These are phyloP conservation scores for Nemania serpens DNA, from an alignment of 2,329 filamentous ascomycete species.

Conservation along the genomic window DNA sequence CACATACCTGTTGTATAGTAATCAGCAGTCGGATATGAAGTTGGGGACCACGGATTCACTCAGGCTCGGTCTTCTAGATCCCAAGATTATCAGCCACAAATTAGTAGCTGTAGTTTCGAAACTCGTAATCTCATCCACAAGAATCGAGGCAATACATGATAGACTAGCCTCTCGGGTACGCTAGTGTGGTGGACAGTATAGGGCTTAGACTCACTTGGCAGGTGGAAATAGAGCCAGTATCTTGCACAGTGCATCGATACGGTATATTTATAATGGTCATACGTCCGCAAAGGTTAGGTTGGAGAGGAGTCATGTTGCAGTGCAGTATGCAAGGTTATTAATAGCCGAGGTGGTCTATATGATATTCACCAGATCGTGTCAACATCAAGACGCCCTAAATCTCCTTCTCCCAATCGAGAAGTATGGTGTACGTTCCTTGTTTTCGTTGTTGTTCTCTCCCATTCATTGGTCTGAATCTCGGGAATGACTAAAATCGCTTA, in stretches of 20 bases:
- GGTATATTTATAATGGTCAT: neutral
- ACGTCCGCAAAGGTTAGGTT: neutral
- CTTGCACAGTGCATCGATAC: neutral
- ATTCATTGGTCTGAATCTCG: too few relatives aligned
- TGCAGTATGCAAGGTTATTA: neutral
- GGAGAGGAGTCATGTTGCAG: neutral
- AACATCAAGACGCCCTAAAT: too few relatives aligned
- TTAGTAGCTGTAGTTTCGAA: neutral
- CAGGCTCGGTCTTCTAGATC: neutral
- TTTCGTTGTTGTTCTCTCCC: too few relatives aligned
- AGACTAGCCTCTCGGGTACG: neutral
- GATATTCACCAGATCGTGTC: too few relatives aligned
- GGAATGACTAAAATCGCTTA: too few relatives aligned
- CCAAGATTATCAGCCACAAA: conserved; percentile 10
- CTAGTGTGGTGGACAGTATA: neutral
- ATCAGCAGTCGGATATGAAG: conserved; percentile 1
- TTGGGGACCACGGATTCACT: conserved; percentile 1
- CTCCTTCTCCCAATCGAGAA: too few relatives aligned
- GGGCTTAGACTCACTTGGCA: conserved; percentile 4
- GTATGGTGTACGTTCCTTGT: too few relatives aligned
- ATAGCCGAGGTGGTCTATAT: neutral
- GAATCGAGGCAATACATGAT: neutral
- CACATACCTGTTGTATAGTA: neutral
- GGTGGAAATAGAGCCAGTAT: conserved; percentile 2
- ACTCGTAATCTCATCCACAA: neutral